Percentiles rank a stretch among this genome's conserved stretches.
These are phyloP conservation scores for Nicotiana obtusifolia DNA, from an alignment of 257 asterid species.

Conservation along the genomic window DNA sequence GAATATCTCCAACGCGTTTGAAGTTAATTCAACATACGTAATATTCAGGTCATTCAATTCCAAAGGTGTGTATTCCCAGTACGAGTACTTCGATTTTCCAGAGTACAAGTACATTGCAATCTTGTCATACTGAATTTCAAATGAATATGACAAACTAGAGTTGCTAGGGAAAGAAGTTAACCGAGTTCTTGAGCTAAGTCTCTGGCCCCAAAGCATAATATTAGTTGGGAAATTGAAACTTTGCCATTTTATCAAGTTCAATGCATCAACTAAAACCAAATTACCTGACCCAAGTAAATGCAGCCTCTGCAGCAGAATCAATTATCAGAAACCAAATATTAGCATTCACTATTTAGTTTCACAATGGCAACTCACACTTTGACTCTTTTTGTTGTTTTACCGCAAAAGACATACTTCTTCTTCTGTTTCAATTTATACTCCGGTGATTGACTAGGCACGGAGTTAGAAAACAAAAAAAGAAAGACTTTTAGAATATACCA, in stretches of 20 bases:
- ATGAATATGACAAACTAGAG: conserved; percentile 51
- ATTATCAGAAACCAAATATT: conserved; percentile 9
- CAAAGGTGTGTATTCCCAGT: conserved; percentile 61
- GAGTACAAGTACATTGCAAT: conserved; percentile 49
- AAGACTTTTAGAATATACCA: no score
- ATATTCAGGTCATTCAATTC: conserved; percentile 34
- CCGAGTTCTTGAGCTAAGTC: conserved; percentile 72
- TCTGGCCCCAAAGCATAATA: conserved; percentile 82
- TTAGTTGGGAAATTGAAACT: conserved; percentile 91
- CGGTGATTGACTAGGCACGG: no score
- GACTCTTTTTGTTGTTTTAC: neutral
- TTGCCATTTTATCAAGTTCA: conserved; percentile 70
- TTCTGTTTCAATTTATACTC: no score
- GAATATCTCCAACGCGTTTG: conserved; percentile 54
- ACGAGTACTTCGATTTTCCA: conserved; percentile 57
- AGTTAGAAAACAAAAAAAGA: no score
- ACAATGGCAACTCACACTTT: neutral
- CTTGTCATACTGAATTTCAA: conserved; percentile 60
- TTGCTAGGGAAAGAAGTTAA: conserved; percentile 61
- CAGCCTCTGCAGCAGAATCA: conserved; percentile 50
- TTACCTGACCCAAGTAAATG: conserved; percentile 65
- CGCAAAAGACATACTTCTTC: neutral
- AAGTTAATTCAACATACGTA: conserved; percentile 55
- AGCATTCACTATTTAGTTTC: neutral
- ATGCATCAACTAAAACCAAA: conserved; percentile 63